Evolutionary conservation across 805 yeast species (phyloP), one percentile per base, ranked within the genome.

Genomic region (Yamadazyma scolyti): DNA sequence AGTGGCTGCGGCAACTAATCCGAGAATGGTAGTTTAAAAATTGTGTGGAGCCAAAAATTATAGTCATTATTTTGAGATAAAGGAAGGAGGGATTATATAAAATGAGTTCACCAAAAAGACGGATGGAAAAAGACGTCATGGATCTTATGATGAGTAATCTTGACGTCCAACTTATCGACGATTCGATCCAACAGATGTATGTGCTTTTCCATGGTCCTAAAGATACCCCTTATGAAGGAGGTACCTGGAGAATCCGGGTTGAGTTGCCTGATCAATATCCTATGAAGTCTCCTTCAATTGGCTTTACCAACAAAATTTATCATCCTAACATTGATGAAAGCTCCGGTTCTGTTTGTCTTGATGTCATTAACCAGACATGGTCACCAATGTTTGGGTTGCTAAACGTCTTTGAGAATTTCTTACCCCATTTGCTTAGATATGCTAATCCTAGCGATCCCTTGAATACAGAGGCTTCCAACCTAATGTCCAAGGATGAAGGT

Each of bases 361-460:
- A 90, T 55, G 97, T 93, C 11, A 89, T 90, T 42, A 90, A 90
- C 55, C 96, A 90, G 52, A 87, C 97, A 1, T 90, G 98, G 98
- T 84, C 95, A 24, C 97, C 98, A 2, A 84, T 90, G 87, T 90
- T 88, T 65, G 97, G 93, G 33, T 72, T 93, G 43, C 67, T 80
- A 43, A 93, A 93, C 54, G 84, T 90, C 16, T 86, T 93, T 54
- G 97, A 90, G 50, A 81, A 86, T 52, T 93, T 90, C 62, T 63
- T 90, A 37, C 98, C 98, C 5, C 97, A 94, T 47, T 63, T 90
- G 36, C 65, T 90, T 40, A 75, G 89, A 33, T 93, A 90, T 50
- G 97, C 97, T 12, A 90, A 90, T 50, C 90, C 97, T 1, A 68
- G 90, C 9, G 98, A 90, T 55, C 98, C 98, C 1, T 69, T 90